Conservation (phyloP, 23 red algal genomes). For the Gracilaria gracilis region DNA sequence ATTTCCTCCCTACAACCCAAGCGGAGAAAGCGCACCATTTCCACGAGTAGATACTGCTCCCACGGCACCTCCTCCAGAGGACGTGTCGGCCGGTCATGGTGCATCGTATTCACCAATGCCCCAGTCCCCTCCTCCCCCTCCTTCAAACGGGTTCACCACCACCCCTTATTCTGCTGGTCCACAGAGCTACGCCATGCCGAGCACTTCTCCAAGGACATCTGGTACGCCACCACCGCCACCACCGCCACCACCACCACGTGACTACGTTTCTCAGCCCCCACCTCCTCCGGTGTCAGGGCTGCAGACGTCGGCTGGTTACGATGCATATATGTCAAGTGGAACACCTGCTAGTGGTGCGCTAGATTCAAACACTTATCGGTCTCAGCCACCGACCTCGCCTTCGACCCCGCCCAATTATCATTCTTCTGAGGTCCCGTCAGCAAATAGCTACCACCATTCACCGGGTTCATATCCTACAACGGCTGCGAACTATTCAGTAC, state of each 20-base stretch:
- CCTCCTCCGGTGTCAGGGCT: not conserved
- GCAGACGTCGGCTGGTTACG: not conserved
- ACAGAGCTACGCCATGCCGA: conserved; percentile 6
- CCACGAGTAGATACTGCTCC: conserved; percentile 31
- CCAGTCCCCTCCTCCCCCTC: conserved; percentile 2
- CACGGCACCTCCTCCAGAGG: conserved; percentile 16
- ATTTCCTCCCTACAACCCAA: conserved; percentile 9
- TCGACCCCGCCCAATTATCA: not conserved
- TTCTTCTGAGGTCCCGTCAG: not conserved
- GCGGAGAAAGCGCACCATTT: conserved; percentile 6
- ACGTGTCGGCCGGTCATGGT: not conserved
- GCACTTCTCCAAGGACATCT: conserved; percentile 10
- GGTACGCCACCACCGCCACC: not conserved
- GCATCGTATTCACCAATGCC: conserved; percentile 20
- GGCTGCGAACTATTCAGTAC: not conserved
- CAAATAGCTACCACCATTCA: not conserved
- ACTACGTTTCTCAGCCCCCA: not conserved
- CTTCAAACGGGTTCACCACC: not conserved
- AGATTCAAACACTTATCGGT: not conserved
- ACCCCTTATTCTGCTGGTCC: not conserved
- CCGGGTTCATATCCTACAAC: not conserved
- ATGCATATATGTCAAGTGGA: not conserved
- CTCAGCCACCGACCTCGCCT: not conserved
- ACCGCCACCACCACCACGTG: conserved; percentile 1
- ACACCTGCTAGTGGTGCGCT: not conserved